These are phyloP conservation scores for Pseudozyma pruni DNA, from an alignment of 1,284 basidiomycete species.

Conservation along the genomic window DNA sequence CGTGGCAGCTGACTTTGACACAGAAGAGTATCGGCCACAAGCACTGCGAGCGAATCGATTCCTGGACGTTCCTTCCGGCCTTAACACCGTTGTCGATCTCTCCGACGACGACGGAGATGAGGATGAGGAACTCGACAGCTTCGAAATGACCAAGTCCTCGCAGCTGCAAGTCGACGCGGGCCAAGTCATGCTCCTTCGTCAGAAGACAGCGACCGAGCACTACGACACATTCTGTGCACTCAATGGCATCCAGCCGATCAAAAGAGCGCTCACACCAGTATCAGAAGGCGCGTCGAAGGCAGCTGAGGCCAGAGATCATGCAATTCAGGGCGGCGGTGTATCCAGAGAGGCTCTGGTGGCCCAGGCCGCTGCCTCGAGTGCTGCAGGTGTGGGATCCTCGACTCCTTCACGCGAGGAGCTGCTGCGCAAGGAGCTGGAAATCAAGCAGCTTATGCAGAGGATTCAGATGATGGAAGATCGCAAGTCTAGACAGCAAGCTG, in stretches of 20 bases:
- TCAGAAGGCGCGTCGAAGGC: background rate
- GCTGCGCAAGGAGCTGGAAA: slow-evolving; percentile 43
- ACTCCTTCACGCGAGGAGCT: slow-evolving; percentile 40
- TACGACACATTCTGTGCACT: slow-evolving; percentile 33
- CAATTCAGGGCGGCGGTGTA: background rate
- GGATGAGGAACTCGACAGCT: slow-evolving; percentile 10
- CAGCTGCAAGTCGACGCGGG: slow-evolving; percentile 11
- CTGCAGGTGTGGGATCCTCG: slow-evolving; percentile 2
- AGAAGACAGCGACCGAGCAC: slow-evolving; percentile 26
- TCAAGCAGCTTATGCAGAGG: slow-evolving; percentile 40
- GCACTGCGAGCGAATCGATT: slow-evolving; percentile 13
- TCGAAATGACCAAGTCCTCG: slow-evolving; percentile 7
- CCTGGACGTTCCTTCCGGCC: slow-evolving; percentile 33
- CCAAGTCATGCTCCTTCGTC: slow-evolving; percentile 16
- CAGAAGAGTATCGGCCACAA: slow-evolving; percentile 18
- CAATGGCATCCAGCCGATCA: slow-evolving; percentile 17
- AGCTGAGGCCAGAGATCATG: background rate
- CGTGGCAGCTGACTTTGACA: slow-evolving; percentile 31
- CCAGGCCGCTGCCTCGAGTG: slow-evolving; percentile 5
- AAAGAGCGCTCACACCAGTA: slow-evolving; percentile 5
- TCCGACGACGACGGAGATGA: slow-evolving; percentile 42
- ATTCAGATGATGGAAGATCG: slow-evolving; percentile 42
- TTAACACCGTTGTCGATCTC: slow-evolving; percentile 41
- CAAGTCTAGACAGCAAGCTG: slow-evolving; percentile 21
- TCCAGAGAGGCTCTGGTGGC: slow-evolving; percentile 4